Percentiles rank a stretch among this genome's conserved stretches.
Conservation (phyloP, 805 yeast genomes). For the Lipomyces japonicus region DNA sequence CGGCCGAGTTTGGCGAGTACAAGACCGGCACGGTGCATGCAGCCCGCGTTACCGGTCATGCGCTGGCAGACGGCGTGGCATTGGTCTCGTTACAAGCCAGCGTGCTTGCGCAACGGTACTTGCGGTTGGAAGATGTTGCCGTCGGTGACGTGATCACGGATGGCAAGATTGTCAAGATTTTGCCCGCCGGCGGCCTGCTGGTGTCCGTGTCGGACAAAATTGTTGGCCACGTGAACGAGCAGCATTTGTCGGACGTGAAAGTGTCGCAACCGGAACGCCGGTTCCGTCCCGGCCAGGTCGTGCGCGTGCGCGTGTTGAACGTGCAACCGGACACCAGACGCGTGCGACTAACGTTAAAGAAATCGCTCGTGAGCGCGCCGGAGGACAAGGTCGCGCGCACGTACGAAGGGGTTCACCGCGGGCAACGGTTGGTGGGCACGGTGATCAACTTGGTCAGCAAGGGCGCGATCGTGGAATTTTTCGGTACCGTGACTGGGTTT, state of each 20-base stretch:
- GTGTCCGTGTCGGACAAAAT: conserved; percentile 59
- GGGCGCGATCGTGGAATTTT: conserved; percentile 83
- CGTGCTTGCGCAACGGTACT: conserved; percentile 58
- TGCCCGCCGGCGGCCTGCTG: conserved; percentile 62
- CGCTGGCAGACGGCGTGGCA: conserved; percentile 61
- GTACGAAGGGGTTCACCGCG: conserved; percentile 55
- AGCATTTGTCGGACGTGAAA: conserved; percentile 79
- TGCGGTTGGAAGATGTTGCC: conserved; percentile 69
- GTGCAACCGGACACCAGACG: conserved; percentile 46
- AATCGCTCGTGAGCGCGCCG: conserved; percentile 63
- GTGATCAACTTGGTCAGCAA: conserved; percentile 64
- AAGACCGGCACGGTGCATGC: conserved; percentile 61
- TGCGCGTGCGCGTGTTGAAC: conserved; percentile 66
- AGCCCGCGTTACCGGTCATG: conserved; percentile 75
- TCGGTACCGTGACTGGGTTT: conserved; percentile 72
- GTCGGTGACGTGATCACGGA: conserved; percentile 62
- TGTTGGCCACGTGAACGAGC: conserved; percentile 69
- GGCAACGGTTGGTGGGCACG: conserved; percentile 61
- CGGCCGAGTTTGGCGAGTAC: conserved; percentile 39
- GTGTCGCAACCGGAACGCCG: conserved; percentile 88
- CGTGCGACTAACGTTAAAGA: conserved; percentile 70
- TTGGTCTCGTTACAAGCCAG: conserved; percentile 66
- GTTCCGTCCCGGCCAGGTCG: conserved; percentile 78
- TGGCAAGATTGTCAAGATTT: conserved; percentile 51
- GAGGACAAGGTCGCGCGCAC: conserved; percentile 36